Evolutionary conservation across 2,329 filamentous ascomycete genomes (phyloP).

Genomic region (Xylariomycetidae sp.): DNA sequence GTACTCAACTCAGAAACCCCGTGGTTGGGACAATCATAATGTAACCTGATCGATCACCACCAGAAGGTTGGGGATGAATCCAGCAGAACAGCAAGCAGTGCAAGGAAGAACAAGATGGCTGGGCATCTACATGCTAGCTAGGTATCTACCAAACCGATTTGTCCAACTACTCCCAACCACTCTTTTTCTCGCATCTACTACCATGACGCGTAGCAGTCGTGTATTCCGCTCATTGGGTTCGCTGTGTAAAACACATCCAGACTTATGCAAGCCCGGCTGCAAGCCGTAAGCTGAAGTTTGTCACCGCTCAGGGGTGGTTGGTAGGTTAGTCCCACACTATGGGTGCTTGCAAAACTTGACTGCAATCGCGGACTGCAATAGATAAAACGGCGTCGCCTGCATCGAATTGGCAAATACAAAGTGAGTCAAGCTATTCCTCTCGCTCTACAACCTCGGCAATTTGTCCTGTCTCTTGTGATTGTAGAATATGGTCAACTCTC

Average conservation of each 20-base stretch:
- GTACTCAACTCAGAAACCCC: no score
- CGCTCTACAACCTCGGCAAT: no score
- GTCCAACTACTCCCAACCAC: not conserved
- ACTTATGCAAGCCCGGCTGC: conserved; percentile 22
- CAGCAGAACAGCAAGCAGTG: not conserved
- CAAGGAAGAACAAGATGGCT: not conserved
- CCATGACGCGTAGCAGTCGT: conserved; percentile 22
- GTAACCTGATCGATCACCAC: no score
- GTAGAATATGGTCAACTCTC: no score
- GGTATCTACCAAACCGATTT: not conserved
- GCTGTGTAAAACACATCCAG: conserved; percentile 12
- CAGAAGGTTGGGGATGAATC: not conserved
- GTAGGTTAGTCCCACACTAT: no score
- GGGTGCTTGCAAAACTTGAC: conserved; percentile 3
- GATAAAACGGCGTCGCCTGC: no score
- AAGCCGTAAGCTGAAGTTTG: conserved; percentile 17
- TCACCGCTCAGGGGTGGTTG: no score
- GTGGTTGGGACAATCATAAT: no score
- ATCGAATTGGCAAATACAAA: no score
- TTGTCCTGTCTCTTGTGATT: no score
- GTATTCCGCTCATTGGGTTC: conserved; percentile 22
- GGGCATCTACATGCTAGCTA: not conserved
- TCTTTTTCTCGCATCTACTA: conserved; percentile 4
- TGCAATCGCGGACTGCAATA: conserved; percentile 1
- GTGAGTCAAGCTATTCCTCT: no score